Base-by-base conservation (phyloP, 1,139 yeast genomes). In the Pichia sp. region DNA sequence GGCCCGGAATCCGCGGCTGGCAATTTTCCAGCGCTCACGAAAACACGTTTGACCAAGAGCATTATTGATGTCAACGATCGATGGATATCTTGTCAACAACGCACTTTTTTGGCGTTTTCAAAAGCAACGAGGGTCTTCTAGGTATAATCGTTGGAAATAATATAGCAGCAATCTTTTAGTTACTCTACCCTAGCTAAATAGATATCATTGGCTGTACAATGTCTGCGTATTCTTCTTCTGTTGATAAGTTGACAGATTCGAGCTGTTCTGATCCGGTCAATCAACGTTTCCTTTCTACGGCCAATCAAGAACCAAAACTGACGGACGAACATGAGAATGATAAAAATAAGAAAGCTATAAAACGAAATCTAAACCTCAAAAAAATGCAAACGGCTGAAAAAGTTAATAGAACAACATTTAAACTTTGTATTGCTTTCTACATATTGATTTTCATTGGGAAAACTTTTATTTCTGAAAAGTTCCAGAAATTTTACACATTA, bases 401-500 rank as follows among this genome's bases (percentile, higher is more conserved):
- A 21, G 21, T 53, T 12, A 59, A 58, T 31, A 42, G 39, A 31
- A 28, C 42, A 14, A 43, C 42, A 4, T 36, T 48, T 11, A 53
- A 46, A 41, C 47, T 56, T 9, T 22, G 31, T 5, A 23, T 52
- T 18, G 35, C 38, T 3, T 36, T 52, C 20, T 48, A 52, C 34
- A n/a, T 41, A 5, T 12, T 36, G 3, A 39, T 58, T 4, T 26
- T 48, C 25, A 22, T 38, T 4, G 38, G 47, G 10, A 40, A 56
- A 7, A 21, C 34, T 8, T 40, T 34, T 18, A 23, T 41, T n/a
- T 28, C 45, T n/a, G 46, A 52, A 5, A 24, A 26, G 12, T 42
- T 52, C 14, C 20, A 39, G 20, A 74, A 74, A 55, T 77, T 77
- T 52, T 58, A 72, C 40, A 63, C 60, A 34, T 60, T 79, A 42